Percentiles rank a stretch among this genome's conserved stretches.
Conservation (phyloP, 2,329 filamentous ascomycete species). For the Clarireedia paspali region DNA sequence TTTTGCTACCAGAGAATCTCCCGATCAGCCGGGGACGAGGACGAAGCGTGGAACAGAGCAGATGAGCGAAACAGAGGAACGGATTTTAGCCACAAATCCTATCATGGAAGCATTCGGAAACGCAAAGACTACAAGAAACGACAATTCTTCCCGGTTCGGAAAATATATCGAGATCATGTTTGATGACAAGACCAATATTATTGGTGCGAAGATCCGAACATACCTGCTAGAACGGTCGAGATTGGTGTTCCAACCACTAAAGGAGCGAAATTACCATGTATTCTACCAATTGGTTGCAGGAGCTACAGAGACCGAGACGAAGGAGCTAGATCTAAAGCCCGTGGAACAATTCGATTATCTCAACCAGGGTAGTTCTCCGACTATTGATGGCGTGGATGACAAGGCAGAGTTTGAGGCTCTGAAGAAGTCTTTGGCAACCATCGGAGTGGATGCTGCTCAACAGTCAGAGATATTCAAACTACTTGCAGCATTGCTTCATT, state of each 20-base stretch:
- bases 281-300: slow-evolving; percentile 97
- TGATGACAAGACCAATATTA: slow-evolving; percentile 88
- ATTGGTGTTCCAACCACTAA: slow-evolving; percentile 92
- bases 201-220: slow-evolving; percentile 93
- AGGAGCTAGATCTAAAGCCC: slow-evolving; percentile 70
- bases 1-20: slow-evolving; percentile 93
- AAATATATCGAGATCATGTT: slow-evolving; percentile 99
- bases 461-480: slow-evolving; percentile 85
- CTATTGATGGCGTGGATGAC: slow-evolving; percentile 92
- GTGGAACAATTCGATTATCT: slow-evolving; percentile 93
- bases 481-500: slow-evolving; percentile 81
- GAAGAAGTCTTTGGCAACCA: slow-evolving; percentile 75
- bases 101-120: slow-evolving; percentile 99
- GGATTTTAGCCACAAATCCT: slow-evolving; percentile 95
- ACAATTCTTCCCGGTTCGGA: slow-evolving; percentile 97
- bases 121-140: slow-evolving; percentile 98
- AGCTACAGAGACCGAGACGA: slow-evolving; percentile 73
- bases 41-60: slow-evolving; percentile 66
- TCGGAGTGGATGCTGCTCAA: slow-evolving; percentile 68
- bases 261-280: slow-evolving; percentile 98
- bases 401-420: slow-evolving; percentile 89
- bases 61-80: slow-evolving; percentile 98
- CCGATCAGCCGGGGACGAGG: slow-evolving; percentile 74
- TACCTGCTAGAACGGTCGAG: slow-evolving; percentile 93
- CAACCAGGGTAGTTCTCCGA: slow-evolving; percentile 86